These are phyloP conservation scores for Cornus controversa DNA, from an alignment of 148 eudicot genomes.

Conservation along the genomic window DNA sequence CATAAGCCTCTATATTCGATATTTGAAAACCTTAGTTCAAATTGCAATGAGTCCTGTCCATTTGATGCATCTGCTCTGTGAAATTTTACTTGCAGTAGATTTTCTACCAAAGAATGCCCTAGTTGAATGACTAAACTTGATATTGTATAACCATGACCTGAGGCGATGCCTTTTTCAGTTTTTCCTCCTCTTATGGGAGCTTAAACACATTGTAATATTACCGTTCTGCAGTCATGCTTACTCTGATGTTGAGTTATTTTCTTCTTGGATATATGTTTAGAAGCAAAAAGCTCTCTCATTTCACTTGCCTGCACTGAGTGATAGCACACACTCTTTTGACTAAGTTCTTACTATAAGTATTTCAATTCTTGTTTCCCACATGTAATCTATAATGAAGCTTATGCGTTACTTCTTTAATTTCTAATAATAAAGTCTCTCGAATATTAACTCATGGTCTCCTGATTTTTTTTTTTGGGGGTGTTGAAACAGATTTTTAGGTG, in stretches of 20 bases:
- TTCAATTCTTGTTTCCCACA: neutral
- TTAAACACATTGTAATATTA: neutral
- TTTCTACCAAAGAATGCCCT: neutral
- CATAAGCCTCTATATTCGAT: too few relatives aligned
- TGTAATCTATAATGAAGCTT: neutral
- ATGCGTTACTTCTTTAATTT: neutral
- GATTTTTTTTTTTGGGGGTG: neutral
- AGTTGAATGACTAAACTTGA: neutral
- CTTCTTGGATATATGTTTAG: neutral
- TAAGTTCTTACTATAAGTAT: neutral
- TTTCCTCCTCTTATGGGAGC: neutral
- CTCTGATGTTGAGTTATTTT: neutral
- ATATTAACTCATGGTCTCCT: neutral
- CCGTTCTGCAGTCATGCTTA: neutral
- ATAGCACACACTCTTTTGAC: neutral
- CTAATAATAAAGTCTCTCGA: neutral
- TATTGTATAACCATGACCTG: neutral
- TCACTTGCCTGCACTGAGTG: neutral
- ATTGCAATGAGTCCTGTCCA: neutral
- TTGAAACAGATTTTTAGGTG: slow-evolving; percentile 85
- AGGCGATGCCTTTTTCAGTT: neutral
- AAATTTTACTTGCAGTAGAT: neutral
- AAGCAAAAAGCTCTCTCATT: neutral
- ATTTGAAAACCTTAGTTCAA: neutral
- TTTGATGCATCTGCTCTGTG: neutral